These are phyloP conservation scores for Huiozyma sinensis DNA, from an alignment of 805 yeast species.

Conservation along the genomic window DNA sequence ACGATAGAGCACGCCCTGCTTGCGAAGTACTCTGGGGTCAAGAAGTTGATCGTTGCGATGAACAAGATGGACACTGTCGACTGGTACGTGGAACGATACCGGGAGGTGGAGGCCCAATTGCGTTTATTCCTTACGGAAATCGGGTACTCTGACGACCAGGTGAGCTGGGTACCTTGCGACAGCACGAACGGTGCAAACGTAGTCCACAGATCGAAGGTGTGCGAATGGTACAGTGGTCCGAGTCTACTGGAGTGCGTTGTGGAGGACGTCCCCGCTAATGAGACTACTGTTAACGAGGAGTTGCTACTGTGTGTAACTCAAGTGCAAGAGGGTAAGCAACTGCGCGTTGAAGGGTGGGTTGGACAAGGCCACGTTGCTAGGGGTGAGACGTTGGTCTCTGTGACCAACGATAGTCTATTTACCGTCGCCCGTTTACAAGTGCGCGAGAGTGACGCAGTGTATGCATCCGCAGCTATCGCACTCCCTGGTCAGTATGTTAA, in stretches of 20 bases:
- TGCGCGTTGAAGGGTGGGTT: constrained; percentile 8
- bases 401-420: no score
- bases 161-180: constrained; percentile 85
- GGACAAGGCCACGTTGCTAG: constrained; percentile 33
- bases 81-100: constrained; percentile 89
- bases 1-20: constrained; percentile 7
- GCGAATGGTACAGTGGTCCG: no score
- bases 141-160: constrained; percentile 72
- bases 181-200: constrained; percentile 62
- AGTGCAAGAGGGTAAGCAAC: background rate
- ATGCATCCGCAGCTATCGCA: no score
- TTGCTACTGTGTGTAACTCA: background rate
- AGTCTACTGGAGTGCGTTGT: no score
- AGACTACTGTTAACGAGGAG: background rate
- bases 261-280: background rate
- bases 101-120: constrained; percentile 79
- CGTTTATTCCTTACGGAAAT: constrained; percentile 65
- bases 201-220: no score
- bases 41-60: constrained; percentile 6
- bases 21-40: background rate
- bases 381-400: no score
- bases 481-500: no score
- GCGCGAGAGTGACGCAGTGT: no score
- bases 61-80: constrained; percentile 86
- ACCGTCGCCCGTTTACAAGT: no score